phyloP scores from a whole-genome alignment of 495 filamentous ascomycete species.

The Margaritispora aquatica region DNA sequence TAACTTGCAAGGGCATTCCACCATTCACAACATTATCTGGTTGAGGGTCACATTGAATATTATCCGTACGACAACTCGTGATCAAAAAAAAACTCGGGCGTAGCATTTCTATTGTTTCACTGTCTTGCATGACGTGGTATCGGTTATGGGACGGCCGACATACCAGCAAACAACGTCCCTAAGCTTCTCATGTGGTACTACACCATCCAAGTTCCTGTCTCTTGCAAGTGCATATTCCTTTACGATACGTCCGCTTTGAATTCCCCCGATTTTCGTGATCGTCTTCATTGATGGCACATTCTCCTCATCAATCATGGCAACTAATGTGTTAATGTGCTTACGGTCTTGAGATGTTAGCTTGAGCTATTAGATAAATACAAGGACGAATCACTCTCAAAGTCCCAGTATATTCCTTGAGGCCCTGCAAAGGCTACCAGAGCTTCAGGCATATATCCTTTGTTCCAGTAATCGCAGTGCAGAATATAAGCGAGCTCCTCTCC shows the following conservation, averaged over 20 bases:
- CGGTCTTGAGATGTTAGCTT: not conserved
- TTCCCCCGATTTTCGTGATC: slow-evolving; percentile 1
- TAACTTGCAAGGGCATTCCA: too few relatives aligned
- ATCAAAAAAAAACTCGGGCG: too few relatives aligned
- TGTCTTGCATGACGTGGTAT: too few relatives aligned
- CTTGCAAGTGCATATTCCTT: slow-evolving; percentile 1
- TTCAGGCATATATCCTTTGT: slow-evolving; percentile 21
- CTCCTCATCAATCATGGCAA: slow-evolving; percentile 2
- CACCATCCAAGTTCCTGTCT: not conserved
- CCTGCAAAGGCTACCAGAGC: slow-evolving; percentile 7
- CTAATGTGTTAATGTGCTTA: not conserved
- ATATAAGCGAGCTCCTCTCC: slow-evolving; percentile 15
- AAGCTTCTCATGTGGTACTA: not conserved
- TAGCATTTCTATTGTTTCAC: too few relatives aligned
- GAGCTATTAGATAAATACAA: not conserved
- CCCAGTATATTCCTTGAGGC: not conserved
- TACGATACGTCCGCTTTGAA: not conserved
- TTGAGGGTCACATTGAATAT: too few relatives aligned
- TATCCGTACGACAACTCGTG: too few relatives aligned
- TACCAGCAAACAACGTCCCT: slow-evolving; percentile 1
- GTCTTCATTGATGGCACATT: not conserved
- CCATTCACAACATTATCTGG: too few relatives aligned
- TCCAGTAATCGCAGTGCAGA: slow-evolving; percentile 17
- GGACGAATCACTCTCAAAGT: not conserved
- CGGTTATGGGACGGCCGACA: slow-evolving; percentile 1